Evolutionary conservation across 208 protist genomes (phyloP).

Genomic region (Trypanosoma cruzi): DNA sequence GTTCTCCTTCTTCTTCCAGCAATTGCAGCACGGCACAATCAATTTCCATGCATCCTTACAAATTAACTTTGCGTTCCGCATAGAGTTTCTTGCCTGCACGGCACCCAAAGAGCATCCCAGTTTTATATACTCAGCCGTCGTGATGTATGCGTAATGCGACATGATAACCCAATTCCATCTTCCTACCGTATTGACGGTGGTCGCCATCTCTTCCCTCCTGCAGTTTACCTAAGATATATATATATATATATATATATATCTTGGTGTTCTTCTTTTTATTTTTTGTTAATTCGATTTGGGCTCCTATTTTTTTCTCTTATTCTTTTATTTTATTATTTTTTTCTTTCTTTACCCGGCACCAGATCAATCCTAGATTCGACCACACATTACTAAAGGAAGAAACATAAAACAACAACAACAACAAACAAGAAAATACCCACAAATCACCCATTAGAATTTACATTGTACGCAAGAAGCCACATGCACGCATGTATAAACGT

Average conservation of each 20-base stretch:
- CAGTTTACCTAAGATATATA: neutral
- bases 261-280: neutral
- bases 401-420: neutral
- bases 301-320: neutral
- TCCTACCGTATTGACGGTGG: conserved; percentile 40
- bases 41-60: conserved; percentile 10
- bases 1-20: no score
- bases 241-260: neutral
- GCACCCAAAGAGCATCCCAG: conserved; percentile 44
- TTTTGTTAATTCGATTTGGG: no score
- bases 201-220: conserved; percentile 28
- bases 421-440: no score
- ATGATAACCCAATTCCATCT: conserved; percentile 45
- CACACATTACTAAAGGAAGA: neutral
- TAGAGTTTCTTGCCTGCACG: conserved; percentile 33
- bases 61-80: conserved; percentile 19
- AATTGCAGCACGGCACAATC: neutral
- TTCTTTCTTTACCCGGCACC: neutral
- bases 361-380: no score
- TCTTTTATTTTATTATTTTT: neutral
- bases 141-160: conserved; percentile 44
- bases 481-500: no score
- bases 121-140: conserved; percentile 47
- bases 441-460: no score
- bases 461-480: no score